Conservation (phyloP, 108 stramenopile genomes). For the Chaetoceros muelleri region DNA sequence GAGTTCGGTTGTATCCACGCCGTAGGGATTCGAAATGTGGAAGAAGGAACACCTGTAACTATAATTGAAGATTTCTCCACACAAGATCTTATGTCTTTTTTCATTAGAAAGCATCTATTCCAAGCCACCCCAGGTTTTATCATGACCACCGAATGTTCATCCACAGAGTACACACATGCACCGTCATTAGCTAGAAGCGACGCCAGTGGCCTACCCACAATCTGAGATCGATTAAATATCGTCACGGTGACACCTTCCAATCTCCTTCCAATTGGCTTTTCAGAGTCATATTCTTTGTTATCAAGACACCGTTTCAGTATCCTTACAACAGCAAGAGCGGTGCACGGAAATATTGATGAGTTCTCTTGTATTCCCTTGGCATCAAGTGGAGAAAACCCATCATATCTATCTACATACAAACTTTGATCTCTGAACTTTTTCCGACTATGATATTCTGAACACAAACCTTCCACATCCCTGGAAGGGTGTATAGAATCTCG, state of each 20-base stretch:
- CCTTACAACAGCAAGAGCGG: constrained; percentile 76
- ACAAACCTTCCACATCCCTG: constrained; percentile 91
- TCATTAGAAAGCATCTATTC: constrained; percentile 17
- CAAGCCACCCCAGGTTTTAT: constrained; percentile 35
- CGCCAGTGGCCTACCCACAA: constrained; percentile 87
- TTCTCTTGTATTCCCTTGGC: constrained; percentile 2
- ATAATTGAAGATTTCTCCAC: constrained; percentile 51
- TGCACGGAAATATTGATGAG: constrained; percentile 70
- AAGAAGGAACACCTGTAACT: constrained; percentile 81
- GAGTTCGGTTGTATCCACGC: constrained; percentile 53
- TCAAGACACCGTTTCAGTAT: constrained; percentile 60
- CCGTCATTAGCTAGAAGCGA: constrained; percentile 85
- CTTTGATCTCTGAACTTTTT: constrained; percentile 16
- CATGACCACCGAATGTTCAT: constrained; percentile 69
- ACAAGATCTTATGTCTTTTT: constrained; percentile 36
- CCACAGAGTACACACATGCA: constrained; percentile 82
- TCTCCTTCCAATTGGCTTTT: not conserved
- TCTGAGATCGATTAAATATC: constrained; percentile 90
- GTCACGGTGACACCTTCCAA: constrained; percentile 66
- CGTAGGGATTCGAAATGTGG: constrained; percentile 55
- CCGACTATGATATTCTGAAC: constrained; percentile 41
- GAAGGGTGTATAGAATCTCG: constrained; percentile 61
- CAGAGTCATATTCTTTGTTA: not conserved
- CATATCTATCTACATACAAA: constrained; percentile 9
- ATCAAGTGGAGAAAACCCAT: constrained; percentile 8